A percentile compares a stretch with the other conserved stretches of the same genome.
These are phyloP conservation scores for Sungouiozyma ichnusensis DNA, from an alignment of 805 yeast genomes.

Conservation along the genomic window DNA sequence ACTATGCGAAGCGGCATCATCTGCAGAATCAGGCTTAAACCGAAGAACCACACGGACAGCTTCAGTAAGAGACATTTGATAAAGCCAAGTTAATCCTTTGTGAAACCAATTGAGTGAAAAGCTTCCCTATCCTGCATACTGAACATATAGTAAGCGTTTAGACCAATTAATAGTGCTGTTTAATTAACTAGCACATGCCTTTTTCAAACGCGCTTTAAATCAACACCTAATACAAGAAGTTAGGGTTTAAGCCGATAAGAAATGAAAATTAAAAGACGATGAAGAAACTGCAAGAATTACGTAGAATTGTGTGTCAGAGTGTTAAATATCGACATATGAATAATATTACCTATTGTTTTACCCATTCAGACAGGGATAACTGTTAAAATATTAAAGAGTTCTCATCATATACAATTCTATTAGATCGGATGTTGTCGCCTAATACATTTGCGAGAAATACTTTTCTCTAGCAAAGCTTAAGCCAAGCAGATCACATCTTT, in stretches of 20 bases:
- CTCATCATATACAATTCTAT: conserved; percentile 22
- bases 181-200: too few relatives aligned
- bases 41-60: conserved; percentile 1
- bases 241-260: neutral
- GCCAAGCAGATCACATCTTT: neutral
- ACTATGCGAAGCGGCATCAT: neutral
- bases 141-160: too few relatives aligned
- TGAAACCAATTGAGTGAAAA: too few relatives aligned
- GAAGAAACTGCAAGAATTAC: too few relatives aligned
- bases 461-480: neutral
- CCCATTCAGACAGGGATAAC: conserved; percentile 35
- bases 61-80: neutral
- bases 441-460: neutral
- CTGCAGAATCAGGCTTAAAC: neutral
- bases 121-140: too few relatives aligned
- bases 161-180: too few relatives aligned
- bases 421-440: neutral
- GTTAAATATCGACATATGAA: conserved; percentile 25
- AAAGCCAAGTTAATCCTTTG: too few relatives aligned
- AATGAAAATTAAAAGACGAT: too few relatives aligned
- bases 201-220: too few relatives aligned
- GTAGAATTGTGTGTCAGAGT: conserved; percentile 16
- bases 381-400: conserved; percentile 21
- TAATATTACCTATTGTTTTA: conserved; percentile 13
- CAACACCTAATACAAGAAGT: neutral